Evolutionary conservation across 805 yeast species (phyloP), one percentile per base, ranked within the genome.

Genomic region (Nakazawaea anatomiae): DNA sequence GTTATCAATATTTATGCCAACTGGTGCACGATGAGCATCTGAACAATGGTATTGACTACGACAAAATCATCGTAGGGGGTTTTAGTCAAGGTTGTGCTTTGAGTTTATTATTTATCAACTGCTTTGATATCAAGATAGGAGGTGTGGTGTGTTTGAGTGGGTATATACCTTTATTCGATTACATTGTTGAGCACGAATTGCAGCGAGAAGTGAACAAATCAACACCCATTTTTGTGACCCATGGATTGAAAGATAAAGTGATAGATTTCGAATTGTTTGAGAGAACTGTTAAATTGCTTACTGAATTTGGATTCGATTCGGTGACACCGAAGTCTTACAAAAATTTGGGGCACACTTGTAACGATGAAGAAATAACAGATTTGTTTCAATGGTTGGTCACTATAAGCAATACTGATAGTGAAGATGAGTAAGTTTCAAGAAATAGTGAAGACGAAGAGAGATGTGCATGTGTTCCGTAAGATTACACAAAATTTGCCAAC

Each of bases 81-180:
- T 52, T 52, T 34, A 52, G 54, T 31, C 54, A 52, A 52, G 54
- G 54, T 6, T 52, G 54, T 48, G 54, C 54, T 8, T 48, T 52
- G 42, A 41, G 51, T 41, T 28, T 52, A 25, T 38, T 52, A 29
- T 9, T 45, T 12, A 30, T 48, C 25, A 48, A 36, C 14, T 49
- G 40, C 10, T 25, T 52, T 6, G 42, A 42, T 32, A 32, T 42
- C 42, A 44, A 48, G 34, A 39, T 52, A n/a, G 54, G 54, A 5
- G 54, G 54, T 2, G 12, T 42, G 36, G 45, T 52, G 11, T 42
- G 49, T 29, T 39, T 52, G 31, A 45, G 54, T 44, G 54, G 54
- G 14, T 52, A 52, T 29, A 40, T 47, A 12, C 49, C 54, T 4
- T 28, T 52, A 38, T 38, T 40, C 25, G 52, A 52, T n/a, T 46